Evolutionary conservation across 495 filamentous ascomycete species (phyloP).

Genomic region (Hyaloscypha finlandica): DNA sequence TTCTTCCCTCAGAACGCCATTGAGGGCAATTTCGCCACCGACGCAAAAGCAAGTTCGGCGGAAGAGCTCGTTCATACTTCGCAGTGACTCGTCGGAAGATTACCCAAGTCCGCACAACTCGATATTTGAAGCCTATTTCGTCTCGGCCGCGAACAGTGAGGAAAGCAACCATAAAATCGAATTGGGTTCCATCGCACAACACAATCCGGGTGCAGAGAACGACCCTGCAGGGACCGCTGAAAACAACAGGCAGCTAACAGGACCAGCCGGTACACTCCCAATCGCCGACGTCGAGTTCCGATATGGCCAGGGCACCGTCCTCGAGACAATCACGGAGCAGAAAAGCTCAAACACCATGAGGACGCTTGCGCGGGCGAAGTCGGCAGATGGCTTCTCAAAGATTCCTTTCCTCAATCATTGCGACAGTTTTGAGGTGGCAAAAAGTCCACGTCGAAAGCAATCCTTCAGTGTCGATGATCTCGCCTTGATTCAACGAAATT

Average conservation of each 20-base stretch:
- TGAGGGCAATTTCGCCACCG: conserved; percentile 26
- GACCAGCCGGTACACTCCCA: conserved; percentile 7
- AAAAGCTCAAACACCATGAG: conserved; percentile 36
- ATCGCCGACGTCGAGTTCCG: conserved; percentile 35
- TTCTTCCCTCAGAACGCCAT: neutral
- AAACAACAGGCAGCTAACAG: conserved; percentile 17
- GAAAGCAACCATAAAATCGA: conserved; percentile 22
- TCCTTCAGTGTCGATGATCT: conserved; percentile 42
- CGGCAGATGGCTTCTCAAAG: conserved; percentile 21
- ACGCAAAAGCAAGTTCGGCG: conserved; percentile 25
- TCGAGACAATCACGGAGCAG: conserved; percentile 44
- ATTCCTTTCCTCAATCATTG: conserved; percentile 23
- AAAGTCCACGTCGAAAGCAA: conserved; percentile 30
- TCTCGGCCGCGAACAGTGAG: conserved; percentile 35
- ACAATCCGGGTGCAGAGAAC: neutral
- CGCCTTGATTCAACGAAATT: conserved; percentile 38
- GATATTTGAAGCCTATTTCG: conserved; percentile 39
- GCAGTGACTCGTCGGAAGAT: conserved; percentile 39
- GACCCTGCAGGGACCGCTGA: conserved; percentile 28
- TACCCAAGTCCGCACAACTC: conserved; percentile 40
- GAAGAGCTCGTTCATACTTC: conserved; percentile 33
- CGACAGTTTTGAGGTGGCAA: conserved; percentile 26
- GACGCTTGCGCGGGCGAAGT: conserved; percentile 18
- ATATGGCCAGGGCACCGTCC: conserved; percentile 43
- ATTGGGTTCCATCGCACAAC: conserved; percentile 29